Conservation (phyloP, 2,329 filamentous ascomycete genomes). For the Calonectria fujianensis region DNA sequence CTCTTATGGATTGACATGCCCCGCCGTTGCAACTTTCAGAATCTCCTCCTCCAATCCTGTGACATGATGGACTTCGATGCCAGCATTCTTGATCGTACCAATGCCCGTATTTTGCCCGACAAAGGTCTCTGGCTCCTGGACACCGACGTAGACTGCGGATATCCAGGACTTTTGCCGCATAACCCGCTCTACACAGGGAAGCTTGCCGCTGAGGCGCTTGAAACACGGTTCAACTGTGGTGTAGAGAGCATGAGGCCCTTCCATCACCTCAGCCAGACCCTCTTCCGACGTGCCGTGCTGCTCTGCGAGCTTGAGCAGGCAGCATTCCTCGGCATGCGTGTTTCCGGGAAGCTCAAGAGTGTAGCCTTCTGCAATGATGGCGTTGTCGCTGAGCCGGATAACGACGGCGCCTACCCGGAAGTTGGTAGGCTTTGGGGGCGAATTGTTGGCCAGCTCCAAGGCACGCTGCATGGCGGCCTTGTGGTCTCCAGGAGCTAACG, state of each 20-base stretch:
- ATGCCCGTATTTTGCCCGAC: constrained; percentile 88
- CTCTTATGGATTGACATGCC: constrained; percentile 71
- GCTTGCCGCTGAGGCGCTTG: constrained; percentile 82
- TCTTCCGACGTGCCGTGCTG: constrained; percentile 71
- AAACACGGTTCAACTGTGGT: constrained; percentile 95
- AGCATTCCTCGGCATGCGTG: constrained; percentile 97
- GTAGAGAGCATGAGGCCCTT: constrained; percentile 76
- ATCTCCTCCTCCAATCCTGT: constrained; percentile 88
- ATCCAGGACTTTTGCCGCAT: constrained; percentile 78
- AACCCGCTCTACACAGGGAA: constrained; percentile 87
- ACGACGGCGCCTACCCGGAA: constrained; percentile 97
- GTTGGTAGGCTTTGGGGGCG: constrained; percentile 91
- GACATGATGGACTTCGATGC: constrained; percentile 84
- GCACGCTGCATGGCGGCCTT: constrained; percentile 79
- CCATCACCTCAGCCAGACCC: constrained; percentile 66
- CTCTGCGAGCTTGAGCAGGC: constrained; percentile 82
- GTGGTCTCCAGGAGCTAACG: constrained; percentile 63
- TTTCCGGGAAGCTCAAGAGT: constrained; percentile 94
- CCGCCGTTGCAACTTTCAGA: constrained; percentile 86
- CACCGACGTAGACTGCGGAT: constrained; percentile 88
- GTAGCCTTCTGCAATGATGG: constrained; percentile 87
- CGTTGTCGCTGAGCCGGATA: constrained; percentile 73
- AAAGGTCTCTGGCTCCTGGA: constrained; percentile 93
- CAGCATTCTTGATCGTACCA: constrained; percentile 80
- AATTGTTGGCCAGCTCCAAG: constrained; percentile 84